A percentile compares a stretch with the other conserved stretches of the same genome.
Evolutionary conservation across 352 stramenopile species (phyloP).

Genomic region (Pythium insidiosum): DNA sequence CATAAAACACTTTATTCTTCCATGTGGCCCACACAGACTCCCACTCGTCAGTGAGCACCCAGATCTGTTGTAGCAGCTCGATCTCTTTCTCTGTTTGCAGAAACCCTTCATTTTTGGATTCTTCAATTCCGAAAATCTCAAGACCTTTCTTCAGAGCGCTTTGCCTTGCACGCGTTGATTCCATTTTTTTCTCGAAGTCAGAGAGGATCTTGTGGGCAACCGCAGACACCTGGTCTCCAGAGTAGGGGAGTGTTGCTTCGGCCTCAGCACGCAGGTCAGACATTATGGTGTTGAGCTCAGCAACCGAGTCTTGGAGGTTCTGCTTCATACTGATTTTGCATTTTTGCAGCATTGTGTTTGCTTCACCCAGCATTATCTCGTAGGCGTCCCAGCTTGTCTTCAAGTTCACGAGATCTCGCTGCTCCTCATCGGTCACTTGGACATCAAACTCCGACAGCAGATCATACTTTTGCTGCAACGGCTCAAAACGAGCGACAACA

Average conservation of each 20-base stretch:
- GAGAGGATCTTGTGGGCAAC: slow-evolving; percentile 51
- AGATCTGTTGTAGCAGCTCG: slow-evolving; percentile 87
- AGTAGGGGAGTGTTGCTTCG: slow-evolving; percentile 68
- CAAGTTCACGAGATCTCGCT: slow-evolving; percentile 59
- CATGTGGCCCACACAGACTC: slow-evolving; percentile 85
- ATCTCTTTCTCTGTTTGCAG: slow-evolving; percentile 84
- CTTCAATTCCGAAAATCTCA: slow-evolving; percentile 90
- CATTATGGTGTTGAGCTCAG: slow-evolving; percentile 82
- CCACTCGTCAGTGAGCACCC: slow-evolving; percentile 86
- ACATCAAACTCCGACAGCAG: slow-evolving; percentile 85
- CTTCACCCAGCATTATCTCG: slow-evolving; percentile 74
- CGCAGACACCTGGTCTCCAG: slow-evolving; percentile 46
- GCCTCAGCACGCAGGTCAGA: slow-evolving; percentile 69
- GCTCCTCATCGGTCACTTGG: slow-evolving; percentile 83
- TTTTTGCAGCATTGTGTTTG: slow-evolving; percentile 88
- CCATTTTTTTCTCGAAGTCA: slow-evolving; percentile 88
- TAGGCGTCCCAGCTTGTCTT: slow-evolving; percentile 80
- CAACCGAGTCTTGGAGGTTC: slow-evolving; percentile 88
- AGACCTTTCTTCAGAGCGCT: slow-evolving; percentile 83
- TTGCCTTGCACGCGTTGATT: slow-evolving; percentile 56
- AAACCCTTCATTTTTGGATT: slow-evolving; percentile 83
- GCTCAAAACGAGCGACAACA: slow-evolving; percentile 76
- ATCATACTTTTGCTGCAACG: slow-evolving; percentile 83
- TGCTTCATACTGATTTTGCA: slow-evolving; percentile 95
- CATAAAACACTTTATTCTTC: slow-evolving; percentile 89